Evolutionary conservation across 1,284 basidiomycete species (phyloP).

Genomic region (Gomphus sp.): DNA sequence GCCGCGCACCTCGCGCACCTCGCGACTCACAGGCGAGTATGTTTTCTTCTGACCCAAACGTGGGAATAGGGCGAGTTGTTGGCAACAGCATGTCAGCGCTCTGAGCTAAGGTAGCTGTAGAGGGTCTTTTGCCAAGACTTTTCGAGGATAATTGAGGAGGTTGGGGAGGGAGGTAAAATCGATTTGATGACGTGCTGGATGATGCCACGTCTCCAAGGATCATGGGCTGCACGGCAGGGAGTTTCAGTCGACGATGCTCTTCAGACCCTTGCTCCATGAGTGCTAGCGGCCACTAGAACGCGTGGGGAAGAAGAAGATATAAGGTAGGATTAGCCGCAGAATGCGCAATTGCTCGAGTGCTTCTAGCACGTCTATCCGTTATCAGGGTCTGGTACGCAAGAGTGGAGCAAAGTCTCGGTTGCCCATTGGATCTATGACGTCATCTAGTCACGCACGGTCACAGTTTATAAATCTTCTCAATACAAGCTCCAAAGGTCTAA

Average conservation of each 20-base stretch:
- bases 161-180: slow-evolving; percentile 5
- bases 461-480: background rate
- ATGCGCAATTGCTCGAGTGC: background rate
- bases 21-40: background rate
- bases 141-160: background rate
- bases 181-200: background rate
- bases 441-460: background rate
- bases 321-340: background rate
- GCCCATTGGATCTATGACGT: background rate
- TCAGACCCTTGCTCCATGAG: slow-evolving; percentile 3
- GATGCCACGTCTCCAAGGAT: background rate
- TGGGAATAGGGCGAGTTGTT: background rate
- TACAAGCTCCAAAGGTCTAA: background rate
- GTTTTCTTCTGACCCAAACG: background rate
- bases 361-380: background rate
- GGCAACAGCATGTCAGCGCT: slow-evolving; percentile 5
- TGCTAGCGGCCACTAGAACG: background rate
- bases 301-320: background rate
- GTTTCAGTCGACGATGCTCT: slow-evolving; percentile 7
- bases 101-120: slow-evolving; percentile 6
- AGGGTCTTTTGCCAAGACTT: slow-evolving; percentile 5
- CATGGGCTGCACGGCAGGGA: slow-evolving; percentile 2
- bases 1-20: background rate
- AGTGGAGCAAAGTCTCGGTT: slow-evolving; percentile 7
- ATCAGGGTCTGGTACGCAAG: background rate